Evolutionary conservation across 306 rosid species (phyloP), one percentile per base, ranked within the genome.

Genomic region (Prunus mira): DNA sequence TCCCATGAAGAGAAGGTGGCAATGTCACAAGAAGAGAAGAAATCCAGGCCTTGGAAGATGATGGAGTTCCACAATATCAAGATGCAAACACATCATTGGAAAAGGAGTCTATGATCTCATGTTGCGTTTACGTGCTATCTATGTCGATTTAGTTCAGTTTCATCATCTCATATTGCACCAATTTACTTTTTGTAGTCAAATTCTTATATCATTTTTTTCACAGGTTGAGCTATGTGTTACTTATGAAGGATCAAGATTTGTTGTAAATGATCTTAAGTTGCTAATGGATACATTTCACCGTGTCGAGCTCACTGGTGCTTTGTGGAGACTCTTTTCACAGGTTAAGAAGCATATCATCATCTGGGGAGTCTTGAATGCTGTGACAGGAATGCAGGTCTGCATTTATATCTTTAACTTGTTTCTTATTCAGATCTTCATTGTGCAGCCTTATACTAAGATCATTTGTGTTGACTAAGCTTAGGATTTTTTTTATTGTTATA

Each of bases 321-420:
- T 98, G 99, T 87, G 96, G 72, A 87, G 90, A 86, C 91, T 96
- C 15, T 96, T 96, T 86, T 92, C 99, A 15, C 93, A 91, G 77
- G 98, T 96, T 71, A 96, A 92, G 88, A 96, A 96, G 84, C 99
- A 96, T 82, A 89, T 96, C 77, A 96, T 96, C 30, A 27, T 27
- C 61, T 96, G 99, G 99, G 98, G 99, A 80, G 99, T 96, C 88
- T 80, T 96, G 55, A 96, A 96, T 87, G 89, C 96, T 52, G 99
- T 95, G 63, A 95, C 99, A 4, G 99, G 99, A 86, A 92, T 92
- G 99, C 99, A 95, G 98, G 99, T 91, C 77, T 76, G 73, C 75
- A 73, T 38, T 52, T 69, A 45, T 71, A 49, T 38, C 67, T 61
- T 14, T 24, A 18, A 52, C 47, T 0, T 22, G 24, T 22, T 22